These are phyloP conservation scores for Aspergillus bombycis DNA, from an alignment of 2,329 filamentous ascomycete genomes.

Conservation along the genomic window DNA sequence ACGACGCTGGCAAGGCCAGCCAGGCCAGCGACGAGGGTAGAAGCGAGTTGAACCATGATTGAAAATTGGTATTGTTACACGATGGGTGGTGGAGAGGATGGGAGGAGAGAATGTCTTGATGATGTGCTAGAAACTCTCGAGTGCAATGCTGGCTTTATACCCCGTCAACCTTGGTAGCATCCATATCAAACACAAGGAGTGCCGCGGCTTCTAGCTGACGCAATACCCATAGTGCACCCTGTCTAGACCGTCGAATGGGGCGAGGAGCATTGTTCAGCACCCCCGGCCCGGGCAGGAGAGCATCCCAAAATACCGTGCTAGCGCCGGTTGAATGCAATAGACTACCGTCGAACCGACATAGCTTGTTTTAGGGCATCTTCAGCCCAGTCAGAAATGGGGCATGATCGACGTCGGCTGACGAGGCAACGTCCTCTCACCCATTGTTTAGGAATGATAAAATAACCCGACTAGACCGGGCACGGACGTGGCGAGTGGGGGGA, in stretches of 20 bases:
- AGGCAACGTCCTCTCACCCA: not conserved
- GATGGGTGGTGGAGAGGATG: not conserved
- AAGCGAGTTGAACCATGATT: constrained; percentile 21
- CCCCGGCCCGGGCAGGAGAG: not conserved
- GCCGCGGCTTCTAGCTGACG: not conserved
- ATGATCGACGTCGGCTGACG: constrained; percentile 13
- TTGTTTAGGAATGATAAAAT: not conserved
- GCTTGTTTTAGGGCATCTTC: not conserved
- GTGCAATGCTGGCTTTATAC: constrained; percentile 1
- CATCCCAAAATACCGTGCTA: not conserved
- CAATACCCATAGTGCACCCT: not conserved
- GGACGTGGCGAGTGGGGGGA: not conserved
- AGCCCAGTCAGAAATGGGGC: not conserved
- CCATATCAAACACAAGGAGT: not conserved
- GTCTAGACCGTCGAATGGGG: constrained; percentile 5
- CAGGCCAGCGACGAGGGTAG: constrained; percentile 27
- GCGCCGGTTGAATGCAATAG: constrained; percentile 3
- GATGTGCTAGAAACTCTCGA: not conserved
- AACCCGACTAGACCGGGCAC: not conserved
- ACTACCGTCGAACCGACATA: not conserved
- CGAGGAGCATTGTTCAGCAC: constrained; percentile 5
- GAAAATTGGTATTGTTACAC: not conserved
- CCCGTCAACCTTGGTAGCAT: not conserved
- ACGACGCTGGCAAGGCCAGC: constrained; percentile 29
- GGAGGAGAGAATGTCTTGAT: not conserved